A percentile compares a stretch with the other conserved stretches of the same genome.
These are phyloP conservation scores for Cercospora sesami DNA, from an alignment of 2,329 filamentous ascomycete genomes.

Conservation along the genomic window DNA sequence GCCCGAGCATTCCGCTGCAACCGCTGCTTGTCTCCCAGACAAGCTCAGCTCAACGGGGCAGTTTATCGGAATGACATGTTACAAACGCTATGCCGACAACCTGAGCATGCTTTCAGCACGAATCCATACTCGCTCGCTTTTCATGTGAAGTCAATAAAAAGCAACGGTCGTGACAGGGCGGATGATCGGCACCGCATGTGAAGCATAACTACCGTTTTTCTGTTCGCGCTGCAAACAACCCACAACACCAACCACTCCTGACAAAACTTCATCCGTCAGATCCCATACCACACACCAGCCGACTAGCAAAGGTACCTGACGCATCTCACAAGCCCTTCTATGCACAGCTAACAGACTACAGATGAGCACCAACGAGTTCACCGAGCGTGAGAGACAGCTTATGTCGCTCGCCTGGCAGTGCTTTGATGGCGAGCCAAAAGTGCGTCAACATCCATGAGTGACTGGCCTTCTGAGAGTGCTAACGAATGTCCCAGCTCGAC, in stretches of 20 bases:
- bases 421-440: constrained; percentile 34
- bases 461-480: constrained; percentile 28
- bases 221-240: not conserved
- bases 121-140: not conserved
- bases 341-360: constrained; percentile 1
- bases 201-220: not conserved
- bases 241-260: not conserved
- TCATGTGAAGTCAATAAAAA: not conserved
- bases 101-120: not conserved
- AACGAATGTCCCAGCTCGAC: constrained; percentile 26
- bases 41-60: not conserved
- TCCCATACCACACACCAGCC: not conserved
- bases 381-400: constrained; percentile 31
- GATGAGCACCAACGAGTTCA: constrained; percentile 25
- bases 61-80: not conserved
- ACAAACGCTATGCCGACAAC: not conserved
- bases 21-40: not conserved
- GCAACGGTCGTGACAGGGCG: not conserved
- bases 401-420: constrained; percentile 34
- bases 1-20: not conserved
- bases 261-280: not conserved
- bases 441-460: constrained; percentile 41
- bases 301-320: not conserved
- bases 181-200: not conserved
- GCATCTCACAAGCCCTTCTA: not conserved